phyloP scores from a whole-genome alignment of 441 rosid genomes.

The Iberis amara region DNA sequence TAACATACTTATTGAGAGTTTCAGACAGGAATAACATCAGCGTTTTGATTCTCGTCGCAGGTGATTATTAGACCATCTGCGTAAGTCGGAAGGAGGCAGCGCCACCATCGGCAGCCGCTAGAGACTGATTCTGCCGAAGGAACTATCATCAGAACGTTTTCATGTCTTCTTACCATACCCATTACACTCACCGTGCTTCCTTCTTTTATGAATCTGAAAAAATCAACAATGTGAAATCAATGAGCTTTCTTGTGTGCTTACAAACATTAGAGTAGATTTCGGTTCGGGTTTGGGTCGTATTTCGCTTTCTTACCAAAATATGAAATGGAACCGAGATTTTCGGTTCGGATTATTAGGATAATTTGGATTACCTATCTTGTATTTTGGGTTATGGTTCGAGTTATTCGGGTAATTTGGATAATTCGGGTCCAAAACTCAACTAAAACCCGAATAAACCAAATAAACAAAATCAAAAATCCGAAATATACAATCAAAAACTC shows the following conservation, averaged over 20 bases:
- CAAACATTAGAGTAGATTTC: neutral
- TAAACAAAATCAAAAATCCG: no score
- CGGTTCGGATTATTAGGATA: no score
- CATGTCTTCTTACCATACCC: constrained; percentile 84
- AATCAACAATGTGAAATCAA: constrained; percentile 10
- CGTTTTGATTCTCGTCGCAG: constrained; percentile 66
- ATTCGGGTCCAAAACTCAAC: no score
- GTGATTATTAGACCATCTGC: constrained; percentile 73
- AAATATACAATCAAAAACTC: no score
- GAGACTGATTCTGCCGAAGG: constrained; percentile 67
- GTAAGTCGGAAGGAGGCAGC: constrained; percentile 64
- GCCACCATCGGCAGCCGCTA: constrained; percentile 75
- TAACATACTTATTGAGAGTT: constrained; percentile 15
- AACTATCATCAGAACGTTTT: constrained; percentile 76
- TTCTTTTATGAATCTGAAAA: constrained; percentile 74
- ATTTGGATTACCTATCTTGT: no score
- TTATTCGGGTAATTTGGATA: no score
- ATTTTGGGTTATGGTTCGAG: no score
- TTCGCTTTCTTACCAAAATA: no score
- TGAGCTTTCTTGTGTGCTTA: neutral
- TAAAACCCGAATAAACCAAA: no score
- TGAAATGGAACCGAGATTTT: no score
- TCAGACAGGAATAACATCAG: constrained; percentile 74
- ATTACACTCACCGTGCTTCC: constrained; percentile 91
- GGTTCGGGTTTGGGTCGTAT: no score